Percentiles rank a stretch among this genome's conserved stretches.
Conservation (phyloP, 164 flowering plant species). For the Hamamelis virginiana region DNA sequence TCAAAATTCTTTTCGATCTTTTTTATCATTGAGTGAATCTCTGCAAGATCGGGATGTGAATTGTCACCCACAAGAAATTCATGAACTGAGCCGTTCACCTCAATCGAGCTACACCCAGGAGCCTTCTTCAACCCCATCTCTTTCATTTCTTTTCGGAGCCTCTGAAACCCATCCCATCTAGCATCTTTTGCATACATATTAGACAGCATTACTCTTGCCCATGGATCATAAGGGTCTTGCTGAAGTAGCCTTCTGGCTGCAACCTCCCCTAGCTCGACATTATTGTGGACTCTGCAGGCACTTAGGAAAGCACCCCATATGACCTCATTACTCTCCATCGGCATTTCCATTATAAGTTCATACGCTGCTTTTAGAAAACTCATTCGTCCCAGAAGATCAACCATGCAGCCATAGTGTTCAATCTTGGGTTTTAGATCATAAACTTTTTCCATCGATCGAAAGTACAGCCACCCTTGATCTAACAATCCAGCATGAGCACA, state of each 20-base stretch:
- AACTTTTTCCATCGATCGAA: constrained; percentile 18
- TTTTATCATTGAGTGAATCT: constrained; percentile 13
- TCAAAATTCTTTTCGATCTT: constrained; percentile 15
- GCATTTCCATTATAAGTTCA: constrained; percentile 27
- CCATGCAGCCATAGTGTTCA: constrained; percentile 33
- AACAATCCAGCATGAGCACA: constrained; percentile 35
- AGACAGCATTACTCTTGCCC: constrained; percentile 27
- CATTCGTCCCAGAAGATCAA: constrained; percentile 33
- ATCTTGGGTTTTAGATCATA: constrained; percentile 20
- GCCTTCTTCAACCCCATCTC: constrained; percentile 20
- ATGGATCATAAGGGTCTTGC: constrained; percentile 30
- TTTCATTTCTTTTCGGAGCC: constrained; percentile 33
- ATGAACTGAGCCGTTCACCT: constrained; percentile 15
- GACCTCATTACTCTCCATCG: constrained; percentile 27
- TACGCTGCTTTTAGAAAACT: constrained; percentile 24
- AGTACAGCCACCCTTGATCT: constrained; percentile 21
- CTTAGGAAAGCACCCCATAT: constrained; percentile 32
- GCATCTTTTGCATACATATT: constrained; percentile 32
- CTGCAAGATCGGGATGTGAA: constrained; percentile 5
- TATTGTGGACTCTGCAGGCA: constrained; percentile 36
- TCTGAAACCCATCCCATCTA: constrained; percentile 28
- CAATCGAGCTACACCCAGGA: constrained; percentile 32
- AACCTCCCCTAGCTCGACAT: constrained; percentile 29
- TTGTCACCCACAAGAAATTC: constrained; percentile 18
- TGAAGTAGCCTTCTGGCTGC: constrained; percentile 26